Base-by-base conservation (phyloP, 2,329 filamentous ascomycete species). In the Trichoderma afroharzianum region DNA sequence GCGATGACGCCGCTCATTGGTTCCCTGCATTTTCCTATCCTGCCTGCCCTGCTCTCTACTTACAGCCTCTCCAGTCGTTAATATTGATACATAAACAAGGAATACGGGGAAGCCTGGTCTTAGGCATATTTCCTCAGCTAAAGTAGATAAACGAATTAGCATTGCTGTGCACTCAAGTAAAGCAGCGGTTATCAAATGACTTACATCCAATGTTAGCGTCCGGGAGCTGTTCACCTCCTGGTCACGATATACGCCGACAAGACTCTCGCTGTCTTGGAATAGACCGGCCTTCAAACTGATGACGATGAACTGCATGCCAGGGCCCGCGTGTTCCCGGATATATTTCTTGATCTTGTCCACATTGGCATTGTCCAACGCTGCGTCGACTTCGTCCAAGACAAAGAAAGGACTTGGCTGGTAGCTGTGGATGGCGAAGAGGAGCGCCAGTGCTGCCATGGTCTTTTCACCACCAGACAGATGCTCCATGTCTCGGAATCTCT, bases 401-500 rank as follows among this genome's bases (percentile, higher is more conserved):
- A 99, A 99, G 85, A 99, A 99, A 0, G 97, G 96, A 72, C 90
- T 93, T 0, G 96, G 95, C 80, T 98, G 95, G 84, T 95, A 99
- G 72, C 92, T 95, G 84, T 99, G 96, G 71, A 99, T 95, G 26
- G 96, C 96, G 80, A 99, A 99, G 5, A 99, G 88, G 53, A 99
- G 87, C n/a, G 96, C 96, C 50, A 99, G 86, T 15, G 96, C 96
- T 2, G 96, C 96, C 91, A 99, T 99, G 0, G 96, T 99, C 86
- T 99, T 99, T 83, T 99, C 96, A 70, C 96, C 96, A 77, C 96
- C 96, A 1, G 94, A 97, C 11, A 99, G 85, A 80, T 98, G 96
- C 81, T 99, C 96, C 96, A 99, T 99, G 81, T 99, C 97, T 77
- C 96, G 90, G 88, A 99, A 99, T 59, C 96, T 94, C 84, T 99